phyloP scores from a whole-genome alignment of 2,329 filamentous ascomycete genomes.

The Xylaria sp. region DNA sequence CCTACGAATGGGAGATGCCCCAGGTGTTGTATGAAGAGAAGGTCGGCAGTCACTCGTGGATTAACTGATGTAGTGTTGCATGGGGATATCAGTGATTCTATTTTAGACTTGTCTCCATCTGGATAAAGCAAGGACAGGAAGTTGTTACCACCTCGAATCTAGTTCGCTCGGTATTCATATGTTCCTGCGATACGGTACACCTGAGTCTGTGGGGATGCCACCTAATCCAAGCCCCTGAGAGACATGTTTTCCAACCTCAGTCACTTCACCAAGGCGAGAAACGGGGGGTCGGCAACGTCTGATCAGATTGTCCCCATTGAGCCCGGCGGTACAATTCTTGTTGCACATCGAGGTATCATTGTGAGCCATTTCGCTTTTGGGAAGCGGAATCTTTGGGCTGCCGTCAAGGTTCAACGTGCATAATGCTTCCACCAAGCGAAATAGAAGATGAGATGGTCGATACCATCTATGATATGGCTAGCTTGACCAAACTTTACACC shows the following conservation, averaged over 20 bases:
- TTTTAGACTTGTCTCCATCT: too few species aligned
- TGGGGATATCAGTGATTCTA: too few species aligned
- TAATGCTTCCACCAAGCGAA: slow-evolving; percentile 5
- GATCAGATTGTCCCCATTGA: slow-evolving; percentile 11
- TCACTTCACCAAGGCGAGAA: slow-evolving; percentile 10
- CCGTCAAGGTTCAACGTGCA: slow-evolving; percentile 10
- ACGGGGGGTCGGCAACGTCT: slow-evolving; percentile 8
- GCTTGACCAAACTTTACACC: slow-evolving; percentile 12
- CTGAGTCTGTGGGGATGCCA: slow-evolving; percentile 14
- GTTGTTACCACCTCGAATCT: too few species aligned
- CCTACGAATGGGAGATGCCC: too few species aligned
- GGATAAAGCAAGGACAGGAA: too few species aligned
- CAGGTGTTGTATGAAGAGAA: too few species aligned
- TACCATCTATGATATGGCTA: slow-evolving; percentile 15
- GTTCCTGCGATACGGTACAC: slow-evolving; percentile 3
- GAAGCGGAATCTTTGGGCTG: slow-evolving; percentile 13
- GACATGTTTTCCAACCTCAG: slow-evolving; percentile 15
- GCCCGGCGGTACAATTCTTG: slow-evolving; percentile 8
- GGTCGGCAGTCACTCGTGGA: too few species aligned
- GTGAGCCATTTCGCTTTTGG: slow-evolving; percentile 16
- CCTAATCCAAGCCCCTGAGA: slow-evolving; percentile 5
- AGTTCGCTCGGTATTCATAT: too few species aligned
- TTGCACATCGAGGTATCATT: slow-evolving; percentile 11
- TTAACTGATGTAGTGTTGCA: too few species aligned
- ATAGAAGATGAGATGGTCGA: slow-evolving; percentile 8